Base-by-base conservation (phyloP, 306 rosid species). In the Quercus variabilis region DNA sequence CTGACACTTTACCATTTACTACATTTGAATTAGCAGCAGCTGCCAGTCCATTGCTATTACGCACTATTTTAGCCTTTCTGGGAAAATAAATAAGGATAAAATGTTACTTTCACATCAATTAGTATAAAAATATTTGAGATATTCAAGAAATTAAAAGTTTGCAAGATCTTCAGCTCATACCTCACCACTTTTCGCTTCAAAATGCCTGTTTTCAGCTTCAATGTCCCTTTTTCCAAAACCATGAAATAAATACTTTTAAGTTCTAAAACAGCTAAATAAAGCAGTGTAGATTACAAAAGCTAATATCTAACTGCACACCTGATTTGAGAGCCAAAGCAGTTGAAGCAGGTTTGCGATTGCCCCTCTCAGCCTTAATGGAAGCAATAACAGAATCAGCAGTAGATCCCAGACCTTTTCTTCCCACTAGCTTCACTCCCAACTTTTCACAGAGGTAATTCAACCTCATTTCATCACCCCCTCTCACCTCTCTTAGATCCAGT, bases 391-490 rank as follows among this genome's bases (percentile, higher is more conserved):
- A 85, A 83, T 95, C 98, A 85, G 96, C 99, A 77, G 80, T 85
- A 55, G 94, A 78, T 25, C 99, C 99, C 90, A 95, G 81, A 70
- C 98, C 99, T 86, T 95, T 95, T 84, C 98, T 87, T 30, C 99
- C 98, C 31, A 91, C 99, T 73, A 95, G 85, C 86, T 88, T 95
- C 77, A 89, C 97, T 71, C 99, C 99, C 64, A 92, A 84, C 83
- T 91, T 95, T 80, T 92, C 98, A 78, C 90, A 84, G 56, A 95
- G 97, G 87, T 87, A 85, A 83, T 91, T 91, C 85, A 92, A 82
- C 67, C 98, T 91, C 92, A 91, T 92, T 84, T 95, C 98, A 84
- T 95, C 99, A 73, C 99, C 99, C 10, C 99, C 99, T 77, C 98
- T 88, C 41, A 92, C 99, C 78, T 95, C 98, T 75, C 98, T 87